Conservation (phyloP, 129 eudicot genomes). For the Chrysanthemum seticuspe region DNA sequence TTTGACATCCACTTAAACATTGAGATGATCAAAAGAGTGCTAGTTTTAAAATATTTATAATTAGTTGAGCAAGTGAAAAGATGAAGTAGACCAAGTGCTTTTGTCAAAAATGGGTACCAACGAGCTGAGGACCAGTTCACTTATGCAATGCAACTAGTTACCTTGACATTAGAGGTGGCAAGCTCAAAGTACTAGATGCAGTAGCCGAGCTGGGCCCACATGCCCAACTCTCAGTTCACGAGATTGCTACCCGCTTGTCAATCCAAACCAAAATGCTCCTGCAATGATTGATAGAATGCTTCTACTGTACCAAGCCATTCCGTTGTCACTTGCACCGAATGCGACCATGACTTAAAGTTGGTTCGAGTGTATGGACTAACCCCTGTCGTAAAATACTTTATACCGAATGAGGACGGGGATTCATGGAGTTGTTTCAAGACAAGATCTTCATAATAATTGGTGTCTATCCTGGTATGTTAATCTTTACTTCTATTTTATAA, state of each 20-base stretch:
- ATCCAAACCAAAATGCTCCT: background rate
- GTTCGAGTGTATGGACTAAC: background rate
- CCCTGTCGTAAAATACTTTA: background rate
- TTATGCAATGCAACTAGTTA: background rate
- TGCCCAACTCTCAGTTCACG: background rate
- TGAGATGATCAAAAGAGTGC: too few relatives aligned
- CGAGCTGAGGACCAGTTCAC: background rate
- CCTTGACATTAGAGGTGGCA: too few relatives aligned
- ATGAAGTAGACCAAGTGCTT: background rate
- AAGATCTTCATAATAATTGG: background rate
- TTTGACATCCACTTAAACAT: too few relatives aligned
- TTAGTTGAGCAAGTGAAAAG: background rate
- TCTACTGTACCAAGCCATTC: too few relatives aligned
- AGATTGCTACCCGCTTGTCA: background rate
- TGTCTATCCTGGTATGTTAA: background rate
- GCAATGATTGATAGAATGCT: background rate
- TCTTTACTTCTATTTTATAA: too few relatives aligned
- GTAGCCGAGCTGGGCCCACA: background rate
- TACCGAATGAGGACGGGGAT: background rate
- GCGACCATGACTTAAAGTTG: background rate
- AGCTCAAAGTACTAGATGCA: background rate
- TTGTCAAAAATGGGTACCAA: background rate
- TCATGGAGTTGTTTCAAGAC: background rate
- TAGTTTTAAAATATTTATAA: background rate
- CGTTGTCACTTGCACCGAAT: background rate